Base-by-base conservation (phyloP, 768 basidiomycete genomes). In the Royoungia palumana region DNA sequence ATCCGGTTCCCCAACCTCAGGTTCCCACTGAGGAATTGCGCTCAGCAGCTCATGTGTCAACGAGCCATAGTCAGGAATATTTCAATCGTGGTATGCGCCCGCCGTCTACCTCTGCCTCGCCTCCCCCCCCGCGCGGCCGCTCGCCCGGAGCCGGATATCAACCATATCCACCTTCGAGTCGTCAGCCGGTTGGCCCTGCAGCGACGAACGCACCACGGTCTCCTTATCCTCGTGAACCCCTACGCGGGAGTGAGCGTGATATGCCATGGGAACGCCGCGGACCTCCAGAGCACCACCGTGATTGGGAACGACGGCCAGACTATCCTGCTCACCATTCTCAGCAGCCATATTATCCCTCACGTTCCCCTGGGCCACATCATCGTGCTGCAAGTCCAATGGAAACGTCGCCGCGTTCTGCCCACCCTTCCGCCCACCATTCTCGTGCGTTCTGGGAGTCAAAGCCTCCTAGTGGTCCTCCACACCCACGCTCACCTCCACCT, bases 401-500 rank as follows among this genome's bases (percentile, higher is more conserved):
- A 38, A 74, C 77, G 0, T 87, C 86, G 1, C 85, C 86, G 4
- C 77, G 83, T 19, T 74, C 75, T 1, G 65, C 70, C 4, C 77
- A 76, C 40, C 78, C 77, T 16, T 16, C 46, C 27, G 58, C 70
- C 5, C 65, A 56, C 3, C 61, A 63, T 20, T 17, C 68, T 0
- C 62, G 72, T 14, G 61, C 75, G 7, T 80, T 81, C 58, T 87
- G 84, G 85, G 86, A 87, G 14, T 66, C 76, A 27, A 83, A 82
- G 60, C 80, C 78, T 3, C 63, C 72, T 1, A 49, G 61, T 11
- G 63, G 65, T 24, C 65, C 62, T 4, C 54, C 61, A 36, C 65
- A 56, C 4, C 57, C 61, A 22, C 67, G 63, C 12, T 62, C 71
- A 2, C 67, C 69, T 44, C 69, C 70, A 9, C 58, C 69, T 5